Evolutionary conservation across 2,329 filamentous ascomycete genomes (phyloP), one percentile per base, ranked within the genome.

Genomic region (Rhinocladiella similis): DNA sequence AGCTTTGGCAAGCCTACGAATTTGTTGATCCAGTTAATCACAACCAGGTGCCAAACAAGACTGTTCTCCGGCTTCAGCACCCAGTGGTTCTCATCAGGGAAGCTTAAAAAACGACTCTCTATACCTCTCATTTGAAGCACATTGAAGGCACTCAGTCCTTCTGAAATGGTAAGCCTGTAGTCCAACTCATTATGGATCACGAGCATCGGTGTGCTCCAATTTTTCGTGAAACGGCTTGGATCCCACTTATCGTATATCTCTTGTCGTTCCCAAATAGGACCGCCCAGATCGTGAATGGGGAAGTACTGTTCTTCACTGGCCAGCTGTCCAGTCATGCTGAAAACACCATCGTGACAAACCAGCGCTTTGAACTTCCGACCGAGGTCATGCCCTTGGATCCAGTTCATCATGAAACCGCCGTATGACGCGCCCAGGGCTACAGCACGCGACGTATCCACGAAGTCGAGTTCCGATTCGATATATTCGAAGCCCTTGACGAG

Each of bases 51-150:
- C 94, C 94, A 97, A 18, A 95, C 81, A 16, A 97, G 76, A 3
- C 86, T 89, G 71, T 97, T 97, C 73, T 97, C 93, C 0, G 88
- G 90, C 70, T 96, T 96, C 52, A 96, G 69, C 3, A 97, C 91
- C 90, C 90, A 88, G 65, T 89, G 86, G 49, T 86, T 84, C 72
- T 91, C 88, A 67, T 90, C 91, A 0, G 90, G 89, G 69, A 96
- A 96, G 18, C 85, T 87, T 63, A 96, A 68, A 62, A 96, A 84
- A 63, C 87, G 85, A 70, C 89, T 94, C 18, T 89, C 86, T 1
- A 96, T 81, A 0, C 85, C 85, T 50, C 82, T 82, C 20, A 84
- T 83, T 73, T 96, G 91, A 27, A 96, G 76, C 6, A 91, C 86
- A 62, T 96, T 95, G 75, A 96, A 96, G 50, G 90, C 88, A 2